Conservation (phyloP, 441 rosid genomes). For the Pelargonium fulgidum region DNA sequence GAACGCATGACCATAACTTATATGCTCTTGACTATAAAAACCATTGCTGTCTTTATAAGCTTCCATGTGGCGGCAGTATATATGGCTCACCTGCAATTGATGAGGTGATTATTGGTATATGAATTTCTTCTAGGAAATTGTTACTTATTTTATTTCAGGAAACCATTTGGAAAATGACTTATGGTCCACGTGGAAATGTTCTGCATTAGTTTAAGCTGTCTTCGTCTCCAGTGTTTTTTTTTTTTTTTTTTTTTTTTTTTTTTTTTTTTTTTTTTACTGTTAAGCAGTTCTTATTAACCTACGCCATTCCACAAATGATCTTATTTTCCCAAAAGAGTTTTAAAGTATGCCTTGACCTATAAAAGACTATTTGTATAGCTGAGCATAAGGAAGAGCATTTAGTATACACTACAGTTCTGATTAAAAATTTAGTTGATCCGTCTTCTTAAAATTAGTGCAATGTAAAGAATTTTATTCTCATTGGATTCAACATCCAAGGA, state of each 20-base stretch:
- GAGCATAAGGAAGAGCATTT: neutral
- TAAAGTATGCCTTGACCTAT: neutral
- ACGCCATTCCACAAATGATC: neutral
- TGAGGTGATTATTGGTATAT: slow-evolving; percentile 46
- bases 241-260: no score
- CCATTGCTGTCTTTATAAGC: slow-evolving; percentile 53
- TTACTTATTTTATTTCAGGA: slow-evolving; percentile 5
- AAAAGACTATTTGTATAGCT: neutral
- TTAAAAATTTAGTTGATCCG: neutral
- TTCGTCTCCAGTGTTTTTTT: neutral
- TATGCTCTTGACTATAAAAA: slow-evolving; percentile 82
- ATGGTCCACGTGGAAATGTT: neutral
- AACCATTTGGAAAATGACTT: neutral
- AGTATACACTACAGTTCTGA: neutral
- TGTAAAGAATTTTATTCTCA: neutral
- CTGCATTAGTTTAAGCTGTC: neutral
- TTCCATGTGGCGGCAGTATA: slow-evolving; percentile 82
- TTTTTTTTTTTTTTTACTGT: neutral
- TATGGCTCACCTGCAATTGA: slow-evolving; percentile 85
- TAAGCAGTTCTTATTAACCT: neutral
- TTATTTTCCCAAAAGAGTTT: neutral
- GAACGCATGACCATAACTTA: slow-evolving; percentile 78
- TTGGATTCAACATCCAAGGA: neutral
- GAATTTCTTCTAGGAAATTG: neutral
- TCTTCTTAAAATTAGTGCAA: neutral